A percentile compares a stretch with the other conserved stretches of the same genome.
These are phyloP conservation scores for Microcos paniculata DNA, from an alignment of 345 rosid genomes.

Conservation along the genomic window DNA sequence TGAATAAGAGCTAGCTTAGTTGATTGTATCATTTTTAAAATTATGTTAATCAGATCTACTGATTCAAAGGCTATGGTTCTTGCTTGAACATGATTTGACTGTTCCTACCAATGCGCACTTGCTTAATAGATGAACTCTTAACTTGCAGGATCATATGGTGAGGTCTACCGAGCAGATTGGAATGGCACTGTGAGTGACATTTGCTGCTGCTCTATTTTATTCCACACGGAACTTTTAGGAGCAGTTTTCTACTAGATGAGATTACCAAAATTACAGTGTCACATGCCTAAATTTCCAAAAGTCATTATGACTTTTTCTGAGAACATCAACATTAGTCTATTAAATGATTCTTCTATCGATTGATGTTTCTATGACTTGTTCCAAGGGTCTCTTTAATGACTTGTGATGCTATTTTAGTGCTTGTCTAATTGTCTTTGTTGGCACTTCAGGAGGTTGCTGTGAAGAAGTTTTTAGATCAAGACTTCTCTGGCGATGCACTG, in stretches of 20 bases:
- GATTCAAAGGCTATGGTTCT: not conserved
- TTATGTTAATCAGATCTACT: not conserved
- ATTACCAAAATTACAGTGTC: not conserved
- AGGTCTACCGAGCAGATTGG: slow-evolving; percentile 90
- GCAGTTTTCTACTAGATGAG: slow-evolving; percentile 3
- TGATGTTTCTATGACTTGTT: slow-evolving; percentile 10
- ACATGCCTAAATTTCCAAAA: not conserved
- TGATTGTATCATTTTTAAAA: not conserved
- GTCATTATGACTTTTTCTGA: not conserved
- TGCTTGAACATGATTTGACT: slow-evolving; percentile 12
- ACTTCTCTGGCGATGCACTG: slow-evolving; percentile 88
- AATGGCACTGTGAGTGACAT: slow-evolving; percentile 87
- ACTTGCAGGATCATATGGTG: slow-evolving; percentile 88
- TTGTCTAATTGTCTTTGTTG: slow-evolving; percentile 9
- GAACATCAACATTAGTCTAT: not conserved
- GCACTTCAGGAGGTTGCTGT: slow-evolving; percentile 92
- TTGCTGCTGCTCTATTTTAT: not conserved
- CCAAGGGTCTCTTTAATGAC: slow-evolving; percentile 5
- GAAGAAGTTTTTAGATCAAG: slow-evolving; percentile 91
- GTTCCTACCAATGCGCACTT: not conserved
- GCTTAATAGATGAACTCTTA: slow-evolving; percentile 7
- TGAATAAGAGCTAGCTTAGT: not conserved
- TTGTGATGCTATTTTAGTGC: slow-evolving; percentile 1
- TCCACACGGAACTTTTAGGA: not conserved
- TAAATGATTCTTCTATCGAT: not conserved